Evolutionary conservation across 1,284 basidiomycete species (phyloP).

Genomic region (Lentinus polychrous): DNA sequence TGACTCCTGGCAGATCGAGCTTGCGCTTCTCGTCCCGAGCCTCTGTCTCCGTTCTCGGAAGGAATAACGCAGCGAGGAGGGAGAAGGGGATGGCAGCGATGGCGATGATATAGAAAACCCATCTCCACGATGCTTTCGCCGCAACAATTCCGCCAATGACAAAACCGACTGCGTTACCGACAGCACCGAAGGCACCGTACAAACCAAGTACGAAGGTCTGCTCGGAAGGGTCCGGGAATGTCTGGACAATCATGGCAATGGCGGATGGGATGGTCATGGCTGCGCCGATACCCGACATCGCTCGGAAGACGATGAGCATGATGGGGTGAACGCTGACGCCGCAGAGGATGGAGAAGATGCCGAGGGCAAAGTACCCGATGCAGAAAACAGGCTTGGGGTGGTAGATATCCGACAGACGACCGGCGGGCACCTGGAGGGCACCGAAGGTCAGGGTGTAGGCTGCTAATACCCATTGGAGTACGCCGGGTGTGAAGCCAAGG

Average conservation of each 20-base stretch:
- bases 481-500: constrained; percentile 6
- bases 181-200: constrained; percentile 10
- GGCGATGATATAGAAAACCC: constrained; percentile 16
- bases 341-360: constrained; percentile 10
- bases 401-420: constrained; percentile 10
- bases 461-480: constrained; percentile 11
- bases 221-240: constrained; percentile 10
- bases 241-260: constrained; percentile 11
- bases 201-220: constrained; percentile 8
- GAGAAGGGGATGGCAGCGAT: constrained; percentile 23
- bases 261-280: constrained; percentile 12
- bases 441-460: constrained; percentile 12
- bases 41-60: constrained; percentile 6
- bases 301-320: constrained; percentile 12
- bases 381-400: constrained; percentile 9
- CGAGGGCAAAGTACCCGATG: constrained; percentile 9
- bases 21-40: constrained; percentile 8
- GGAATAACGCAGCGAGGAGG: constrained; percentile 30
- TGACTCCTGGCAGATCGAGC: constrained; percentile 16
- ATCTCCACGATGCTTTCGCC: constrained; percentile 10
- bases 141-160: constrained; percentile 8
- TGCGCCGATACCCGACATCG: constrained; percentile 8
- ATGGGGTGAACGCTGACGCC: constrained; percentile 11
- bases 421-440: constrained; percentile 10
- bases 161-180: constrained; percentile 8